Conservation (phyloP, 371 early-diverging fungal genomes). For the Mucor sp. region DNA sequence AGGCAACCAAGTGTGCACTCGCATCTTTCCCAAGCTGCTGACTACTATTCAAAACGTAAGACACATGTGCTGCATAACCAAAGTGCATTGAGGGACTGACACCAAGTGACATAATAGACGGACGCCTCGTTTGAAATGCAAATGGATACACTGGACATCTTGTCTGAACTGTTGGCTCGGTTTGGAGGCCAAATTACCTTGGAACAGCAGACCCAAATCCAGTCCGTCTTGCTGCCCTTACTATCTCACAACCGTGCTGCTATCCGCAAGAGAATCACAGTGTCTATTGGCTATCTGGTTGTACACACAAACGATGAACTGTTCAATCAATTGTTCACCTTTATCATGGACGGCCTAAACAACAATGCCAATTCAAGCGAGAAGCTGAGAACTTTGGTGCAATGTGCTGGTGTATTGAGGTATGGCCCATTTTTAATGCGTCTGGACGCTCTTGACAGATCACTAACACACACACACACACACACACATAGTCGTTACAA, state of each 20-base stretch:
- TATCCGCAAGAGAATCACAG: slow-evolving; percentile 81
- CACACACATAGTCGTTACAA: slow-evolving; percentile 63
- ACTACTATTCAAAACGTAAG: slow-evolving; percentile 60
- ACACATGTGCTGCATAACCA: not conserved
- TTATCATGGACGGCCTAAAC: slow-evolving; percentile 35
- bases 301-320: slow-evolving; percentile 70
- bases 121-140: slow-evolving; percentile 71
- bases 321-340: slow-evolving; percentile 63
- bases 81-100: not conserved
- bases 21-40: slow-evolving; percentile 68
- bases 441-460: no score
- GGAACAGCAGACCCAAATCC: slow-evolving; percentile 60
- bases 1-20: slow-evolving; percentile 57
- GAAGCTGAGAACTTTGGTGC: slow-evolving; percentile 73
- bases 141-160: slow-evolving; percentile 83
- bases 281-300: slow-evolving; percentile 77
- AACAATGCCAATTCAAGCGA: slow-evolving; percentile 57
- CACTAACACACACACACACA: not conserved
- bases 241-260: slow-evolving; percentile 77
- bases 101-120: slow-evolving; percentile 24
- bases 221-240: slow-evolving; percentile 65
- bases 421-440: slow-evolving; percentile 16
- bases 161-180: slow-evolving; percentile 79
- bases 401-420: slow-evolving; percentile 76
- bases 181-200: slow-evolving; percentile 68